Conservation (phyloP, 495 filamentous ascomycete genomes). For the Penicillium crystallinum region DNA sequence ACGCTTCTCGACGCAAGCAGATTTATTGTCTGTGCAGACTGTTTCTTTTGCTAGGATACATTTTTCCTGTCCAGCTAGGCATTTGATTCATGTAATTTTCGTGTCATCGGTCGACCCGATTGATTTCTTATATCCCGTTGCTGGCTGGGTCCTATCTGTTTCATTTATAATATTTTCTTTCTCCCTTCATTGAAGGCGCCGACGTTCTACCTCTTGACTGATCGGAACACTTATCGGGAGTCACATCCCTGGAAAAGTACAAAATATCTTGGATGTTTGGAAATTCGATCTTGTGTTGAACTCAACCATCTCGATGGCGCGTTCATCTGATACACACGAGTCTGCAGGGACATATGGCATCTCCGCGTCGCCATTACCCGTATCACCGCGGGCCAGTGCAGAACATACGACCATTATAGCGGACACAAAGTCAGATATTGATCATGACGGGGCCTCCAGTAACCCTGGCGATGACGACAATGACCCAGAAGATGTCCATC, state of each 20-base stretch:
- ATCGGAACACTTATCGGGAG: no score
- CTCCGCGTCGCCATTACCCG: constrained; percentile 1
- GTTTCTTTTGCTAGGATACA: no score
- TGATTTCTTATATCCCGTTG: no score
- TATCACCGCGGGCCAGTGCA: neutral
- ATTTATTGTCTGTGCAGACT: no score
- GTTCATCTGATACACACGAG: constrained; percentile 1
- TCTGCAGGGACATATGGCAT: neutral
- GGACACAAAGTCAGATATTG: constrained; percentile 1
- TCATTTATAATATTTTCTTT: no score
- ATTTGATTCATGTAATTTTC: no score
- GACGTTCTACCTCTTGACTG: no score
- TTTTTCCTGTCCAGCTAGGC: no score
- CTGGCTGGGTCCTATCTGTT: no score
- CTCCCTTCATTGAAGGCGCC: no score
- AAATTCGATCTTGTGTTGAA: neutral
- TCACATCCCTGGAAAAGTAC: neutral
- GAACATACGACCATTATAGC: neutral
- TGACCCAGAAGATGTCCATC: constrained; percentile 10
- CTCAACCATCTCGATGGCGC: neutral
- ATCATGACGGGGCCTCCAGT: constrained; percentile 9
- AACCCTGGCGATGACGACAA: constrained; percentile 10
- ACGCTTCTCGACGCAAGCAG: neutral
- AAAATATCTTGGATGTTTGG: neutral
- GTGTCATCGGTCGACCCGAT: no score